phyloP scores from a whole-genome alignment of 257 asterid genomes.

The Euphrasia confusa region DNA sequence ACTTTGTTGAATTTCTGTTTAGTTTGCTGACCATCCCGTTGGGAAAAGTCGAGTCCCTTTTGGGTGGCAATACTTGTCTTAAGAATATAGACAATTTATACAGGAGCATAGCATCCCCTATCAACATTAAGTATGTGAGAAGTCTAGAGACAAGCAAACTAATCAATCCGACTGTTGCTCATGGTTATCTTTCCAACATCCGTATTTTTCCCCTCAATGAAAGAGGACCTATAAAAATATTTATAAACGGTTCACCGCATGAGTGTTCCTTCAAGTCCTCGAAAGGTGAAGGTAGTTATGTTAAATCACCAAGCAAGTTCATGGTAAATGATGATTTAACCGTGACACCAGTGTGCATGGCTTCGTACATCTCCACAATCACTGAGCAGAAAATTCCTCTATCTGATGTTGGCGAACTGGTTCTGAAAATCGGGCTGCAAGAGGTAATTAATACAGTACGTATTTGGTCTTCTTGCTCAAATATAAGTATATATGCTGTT shows the following conservation, averaged over 20 bases:
- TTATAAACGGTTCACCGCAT: too few species aligned
- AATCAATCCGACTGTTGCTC: constrained; percentile 12
- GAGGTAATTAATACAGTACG: background rate
- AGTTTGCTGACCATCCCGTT: constrained; percentile 21
- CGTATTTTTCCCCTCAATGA: background rate
- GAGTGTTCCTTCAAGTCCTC: background rate
- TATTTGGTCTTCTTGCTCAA: background rate
- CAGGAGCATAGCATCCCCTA: background rate
- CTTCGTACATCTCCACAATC: background rate
- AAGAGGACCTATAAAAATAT: background rate
- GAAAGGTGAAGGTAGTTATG: constrained; percentile 12
- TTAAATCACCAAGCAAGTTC: constrained; percentile 3
- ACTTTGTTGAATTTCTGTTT: constrained; percentile 23
- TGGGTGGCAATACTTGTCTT: background rate
- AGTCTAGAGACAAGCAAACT: background rate
- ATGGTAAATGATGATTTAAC: background rate
- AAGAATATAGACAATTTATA: constrained; percentile 13
- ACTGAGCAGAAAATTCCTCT: background rate
- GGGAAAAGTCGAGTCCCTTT: constrained; percentile 7
- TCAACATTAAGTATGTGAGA: background rate
- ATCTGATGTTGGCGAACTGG: background rate
- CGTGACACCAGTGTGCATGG: background rate
- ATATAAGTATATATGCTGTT: too few species aligned
- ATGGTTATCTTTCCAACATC: background rate
- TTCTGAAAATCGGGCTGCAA: background rate